These are phyloP conservation scores for Capsicum pubescens DNA, from an alignment of 257 asterid species.

Conservation along the genomic window DNA sequence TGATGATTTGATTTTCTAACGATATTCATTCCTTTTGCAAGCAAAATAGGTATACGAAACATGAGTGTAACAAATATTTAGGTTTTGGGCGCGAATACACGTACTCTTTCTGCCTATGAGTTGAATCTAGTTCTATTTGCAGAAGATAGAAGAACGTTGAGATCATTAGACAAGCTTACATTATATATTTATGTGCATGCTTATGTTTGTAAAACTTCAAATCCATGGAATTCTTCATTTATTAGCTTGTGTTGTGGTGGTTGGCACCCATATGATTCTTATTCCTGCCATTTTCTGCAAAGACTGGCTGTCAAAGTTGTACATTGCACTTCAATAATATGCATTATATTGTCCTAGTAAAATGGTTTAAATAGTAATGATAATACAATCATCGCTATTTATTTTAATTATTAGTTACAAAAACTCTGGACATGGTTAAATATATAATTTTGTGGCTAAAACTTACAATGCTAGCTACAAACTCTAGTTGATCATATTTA, in stretches of 20 bases:
- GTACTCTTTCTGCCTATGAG: neutral
- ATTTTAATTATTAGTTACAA: too few species aligned
- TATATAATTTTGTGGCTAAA: too few species aligned
- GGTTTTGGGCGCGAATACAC: neutral
- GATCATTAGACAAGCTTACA: neutral
- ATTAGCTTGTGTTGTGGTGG: neutral
- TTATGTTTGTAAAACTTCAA: neutral
- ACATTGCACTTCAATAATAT: too few species aligned
- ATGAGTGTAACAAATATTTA: conserved; percentile 7
- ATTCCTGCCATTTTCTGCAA: neutral
- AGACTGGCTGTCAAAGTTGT: neutral
- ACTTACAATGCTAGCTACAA: too few species aligned
- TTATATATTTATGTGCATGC: neutral
- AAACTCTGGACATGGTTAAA: too few species aligned
- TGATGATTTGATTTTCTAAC: neutral
- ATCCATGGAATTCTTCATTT: neutral
- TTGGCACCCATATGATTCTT: neutral
- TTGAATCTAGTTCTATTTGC: neutral
- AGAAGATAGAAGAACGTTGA: neutral
- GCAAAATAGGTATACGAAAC: neutral
- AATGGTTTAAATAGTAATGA: too few species aligned
- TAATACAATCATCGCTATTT: too few species aligned
- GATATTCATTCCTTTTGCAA: conserved; percentile 22
- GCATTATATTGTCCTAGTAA: too few species aligned
- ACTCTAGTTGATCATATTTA: too few species aligned